Base-by-base conservation (phyloP, 495 filamentous ascomycete genomes). In the Annulohypoxylon nitens region DNA sequence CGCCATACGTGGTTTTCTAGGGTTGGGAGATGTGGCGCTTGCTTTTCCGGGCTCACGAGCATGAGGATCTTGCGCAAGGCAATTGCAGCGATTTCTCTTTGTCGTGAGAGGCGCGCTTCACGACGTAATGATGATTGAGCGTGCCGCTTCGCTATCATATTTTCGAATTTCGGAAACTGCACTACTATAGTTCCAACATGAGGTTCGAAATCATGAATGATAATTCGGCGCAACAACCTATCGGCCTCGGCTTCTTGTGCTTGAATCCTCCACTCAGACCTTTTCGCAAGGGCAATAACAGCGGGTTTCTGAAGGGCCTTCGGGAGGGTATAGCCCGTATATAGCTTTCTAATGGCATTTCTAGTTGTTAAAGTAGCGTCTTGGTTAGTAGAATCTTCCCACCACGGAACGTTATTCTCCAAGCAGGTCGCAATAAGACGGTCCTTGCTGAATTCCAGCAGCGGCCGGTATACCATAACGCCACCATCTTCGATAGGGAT, bases 371-470 rank as follows among this genome's bases (percentile, higher is more conserved):
- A 80, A 2, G 91, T 94, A 18, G 84, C 86, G 76, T 97, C 92
- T 41, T 86, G 78, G 75, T 99, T 99, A n/a, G 94, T 97, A 54
- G 84, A 81, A 75, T 99, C 96, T 67, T 95, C 92, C 71, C 92
- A 92, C 90, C 92, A 98, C 2, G 83, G 82, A 23, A 96, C 82
- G 1, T 82, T 71, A 61, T 89, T 85, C 55, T 87, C 83, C 23
- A 87, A 69, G 76, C 95, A 97, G 2, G 94, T 97, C 0, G 88
- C 88, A 1, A 92, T 83, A 7, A 98, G 82, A 9, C 88, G 81
- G 16, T 87, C 82, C 77, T 99, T 99, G 54, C 82, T 81, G 73
- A 95, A 93, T 3, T 73, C 67, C 36, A 98, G 83, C 30, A 99
- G 83, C 5, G 96, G 96, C 23, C 95, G 88, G 61, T 90, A 88